Percentiles rank a stretch among this genome's conserved stretches.
Conservation (phyloP, 2,329 filamentous ascomycete genomes). For the Xylariaceae sp. region DNA sequence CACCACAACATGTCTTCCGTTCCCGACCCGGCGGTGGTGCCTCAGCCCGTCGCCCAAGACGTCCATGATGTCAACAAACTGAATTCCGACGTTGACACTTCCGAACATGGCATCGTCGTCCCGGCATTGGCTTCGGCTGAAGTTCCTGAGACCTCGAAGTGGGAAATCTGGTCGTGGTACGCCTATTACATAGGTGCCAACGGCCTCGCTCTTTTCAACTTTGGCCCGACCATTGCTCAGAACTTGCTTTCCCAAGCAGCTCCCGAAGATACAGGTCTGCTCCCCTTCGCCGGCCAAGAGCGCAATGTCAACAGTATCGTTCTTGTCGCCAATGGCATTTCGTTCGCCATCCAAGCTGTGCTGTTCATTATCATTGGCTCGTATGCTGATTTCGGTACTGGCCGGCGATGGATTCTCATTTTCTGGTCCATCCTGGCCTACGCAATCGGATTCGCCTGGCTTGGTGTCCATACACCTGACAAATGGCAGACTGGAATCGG, state of each 20-base stretch:
- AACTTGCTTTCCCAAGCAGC: constrained; percentile 61
- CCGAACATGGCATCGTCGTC: constrained; percentile 8
- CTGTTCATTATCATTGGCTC: constrained; percentile 50
- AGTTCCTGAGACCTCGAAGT: constrained; percentile 38
- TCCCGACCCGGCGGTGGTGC: constrained; percentile 10
- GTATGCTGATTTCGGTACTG: constrained; percentile 61
- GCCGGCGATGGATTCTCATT: constrained; percentile 60
- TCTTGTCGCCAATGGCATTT: constrained; percentile 62
- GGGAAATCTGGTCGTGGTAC: constrained; percentile 57
- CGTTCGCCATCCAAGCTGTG: constrained; percentile 62
- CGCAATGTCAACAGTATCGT: constrained; percentile 64
- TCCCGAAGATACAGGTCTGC: constrained; percentile 44
- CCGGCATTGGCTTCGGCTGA: constrained; percentile 16
- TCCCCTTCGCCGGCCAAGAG: constrained; percentile 52
- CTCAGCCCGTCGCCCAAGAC: constrained; percentile 8
- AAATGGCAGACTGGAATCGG: constrained; percentile 59
- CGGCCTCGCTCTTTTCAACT: constrained; percentile 60
- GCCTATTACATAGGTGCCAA: constrained; percentile 65
- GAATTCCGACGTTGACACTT: constrained; percentile 4
- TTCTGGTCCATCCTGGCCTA: constrained; percentile 58
- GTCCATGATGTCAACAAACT: constrained; percentile 2
- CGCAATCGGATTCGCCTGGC: constrained; percentile 62
- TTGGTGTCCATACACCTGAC: constrained; percentile 57
- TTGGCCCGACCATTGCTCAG: constrained; percentile 61
- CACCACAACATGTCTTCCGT: constrained; percentile 11